Percentiles rank a stretch among this genome's conserved stretches.
Evolutionary conservation across 179 eudicot genomes (phyloP).

Genomic region (Amaranthus tricolor): DNA sequence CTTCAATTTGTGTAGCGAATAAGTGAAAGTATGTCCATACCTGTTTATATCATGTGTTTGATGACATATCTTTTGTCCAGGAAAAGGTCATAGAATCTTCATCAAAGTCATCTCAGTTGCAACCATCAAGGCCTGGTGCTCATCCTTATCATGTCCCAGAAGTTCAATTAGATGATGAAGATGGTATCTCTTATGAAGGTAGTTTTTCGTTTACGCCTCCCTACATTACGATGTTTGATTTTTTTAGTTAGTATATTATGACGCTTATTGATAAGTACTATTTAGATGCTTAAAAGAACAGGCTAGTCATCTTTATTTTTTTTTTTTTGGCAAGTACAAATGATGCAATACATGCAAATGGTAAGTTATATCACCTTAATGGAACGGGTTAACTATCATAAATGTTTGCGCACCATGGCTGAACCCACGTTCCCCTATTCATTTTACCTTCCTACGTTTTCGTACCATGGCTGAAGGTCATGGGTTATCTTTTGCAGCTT

Average conservation of each 20-base stretch:
- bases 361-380: not conserved
- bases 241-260: not conserved
- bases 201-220: not conserved
- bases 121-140: conserved; percentile 54
- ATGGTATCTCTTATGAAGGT: conserved; percentile 83
- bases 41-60: not conserved
- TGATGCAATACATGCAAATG: not conserved
- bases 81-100: conserved; percentile 73
- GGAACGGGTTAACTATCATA: too few relatives aligned
- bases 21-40: not conserved
- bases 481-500: too few relatives aligned
- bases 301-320: not conserved
- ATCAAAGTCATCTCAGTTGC: conserved; percentile 60
- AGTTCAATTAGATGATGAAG: conserved; percentile 69
- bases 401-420: too few relatives aligned
- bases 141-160: conserved; percentile 60
- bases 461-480: too few relatives aligned
- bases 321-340: not conserved
- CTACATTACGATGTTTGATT: too few relatives aligned
- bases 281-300: not conserved
- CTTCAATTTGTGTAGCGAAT: too few relatives aligned
- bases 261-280: conserved; percentile 3
- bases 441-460: too few relatives aligned
- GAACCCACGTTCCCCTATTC: too few relatives aligned
- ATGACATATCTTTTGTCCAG: conserved; percentile 34